Percentiles rank a stretch among this genome's conserved stretches.
phyloP scores from a whole-genome alignment of 352 stramenopile species.

The Phytophthora aleatoria region DNA sequence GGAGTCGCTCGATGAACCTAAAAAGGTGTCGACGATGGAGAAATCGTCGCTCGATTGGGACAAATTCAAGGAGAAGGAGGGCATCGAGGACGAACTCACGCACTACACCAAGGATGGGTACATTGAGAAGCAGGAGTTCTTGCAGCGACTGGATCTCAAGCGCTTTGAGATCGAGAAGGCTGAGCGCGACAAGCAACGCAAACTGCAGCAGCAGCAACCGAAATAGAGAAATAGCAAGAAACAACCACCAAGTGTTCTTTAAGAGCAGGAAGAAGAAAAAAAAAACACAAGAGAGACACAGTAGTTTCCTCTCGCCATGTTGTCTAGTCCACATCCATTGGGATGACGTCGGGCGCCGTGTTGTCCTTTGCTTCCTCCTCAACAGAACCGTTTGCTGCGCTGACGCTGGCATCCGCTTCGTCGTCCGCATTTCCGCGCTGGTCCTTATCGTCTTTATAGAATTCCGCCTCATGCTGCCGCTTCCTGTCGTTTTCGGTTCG shows the following conservation, averaged over 20 bases:
- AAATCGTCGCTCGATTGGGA: slow-evolving; percentile 97
- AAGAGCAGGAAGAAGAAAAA: not conserved
- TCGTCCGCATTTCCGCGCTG: slow-evolving; percentile 61
- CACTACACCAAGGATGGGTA: slow-evolving; percentile 94
- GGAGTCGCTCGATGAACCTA: slow-evolving; percentile 82
- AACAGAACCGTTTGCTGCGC: slow-evolving; percentile 26
- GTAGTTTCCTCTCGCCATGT: slow-evolving; percentile 1
- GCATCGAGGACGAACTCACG: slow-evolving; percentile 92
- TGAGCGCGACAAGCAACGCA: slow-evolving; percentile 79
- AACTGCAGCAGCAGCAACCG: slow-evolving; percentile 48
- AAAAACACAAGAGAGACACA: slow-evolving; percentile 8
- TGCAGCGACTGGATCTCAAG: slow-evolving; percentile 88
- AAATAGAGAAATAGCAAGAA: slow-evolving; percentile 30
- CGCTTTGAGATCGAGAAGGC: slow-evolving; percentile 91
- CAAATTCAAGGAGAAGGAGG: slow-evolving; percentile 93
- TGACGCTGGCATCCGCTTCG: slow-evolving; percentile 32
- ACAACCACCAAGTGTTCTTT: slow-evolving; percentile 5
- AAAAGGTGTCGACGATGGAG: slow-evolving; percentile 94
- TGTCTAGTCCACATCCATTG: slow-evolving; percentile 78
- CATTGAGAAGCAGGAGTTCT: slow-evolving; percentile 96
- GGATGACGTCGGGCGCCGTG: slow-evolving; percentile 65
- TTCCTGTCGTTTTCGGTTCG: slow-evolving; percentile 75
- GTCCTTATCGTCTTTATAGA: slow-evolving; percentile 84
- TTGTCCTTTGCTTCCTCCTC: slow-evolving; percentile 49
- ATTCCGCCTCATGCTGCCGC: slow-evolving; percentile 80